These are phyloP conservation scores for Vinca minor DNA, from an alignment of 257 asterid species.

Conservation along the genomic window DNA sequence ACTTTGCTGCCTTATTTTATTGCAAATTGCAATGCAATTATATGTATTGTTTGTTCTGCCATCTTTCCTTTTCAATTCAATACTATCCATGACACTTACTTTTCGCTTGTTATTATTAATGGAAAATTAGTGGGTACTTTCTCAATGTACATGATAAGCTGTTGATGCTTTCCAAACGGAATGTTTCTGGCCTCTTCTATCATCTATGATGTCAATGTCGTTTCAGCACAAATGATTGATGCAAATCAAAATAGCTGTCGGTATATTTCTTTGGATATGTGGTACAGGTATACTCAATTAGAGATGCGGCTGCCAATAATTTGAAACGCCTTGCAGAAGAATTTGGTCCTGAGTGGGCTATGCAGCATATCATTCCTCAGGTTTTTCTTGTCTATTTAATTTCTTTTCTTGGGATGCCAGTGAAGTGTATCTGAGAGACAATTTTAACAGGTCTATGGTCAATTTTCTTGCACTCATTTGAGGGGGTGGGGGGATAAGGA, in stretches of 20 bases:
- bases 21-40: not conserved
- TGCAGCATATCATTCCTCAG: slow-evolving; percentile 65
- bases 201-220: not conserved
- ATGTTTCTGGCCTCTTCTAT: not conserved
- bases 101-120: not conserved
- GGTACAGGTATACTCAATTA: slow-evolving; percentile 43
- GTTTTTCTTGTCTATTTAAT: slow-evolving; percentile 17
- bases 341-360: slow-evolving; percentile 59
- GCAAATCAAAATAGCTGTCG: not conserved
- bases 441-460: not conserved
- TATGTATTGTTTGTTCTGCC: not conserved
- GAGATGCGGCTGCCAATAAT: slow-evolving; percentile 59
- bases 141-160: not conserved
- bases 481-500: not conserved
- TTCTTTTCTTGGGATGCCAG: not conserved
- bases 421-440: not conserved
- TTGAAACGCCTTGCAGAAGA: slow-evolving; percentile 51
- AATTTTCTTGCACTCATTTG: not conserved
- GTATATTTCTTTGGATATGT: slow-evolving; percentile 7
- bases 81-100: not conserved
- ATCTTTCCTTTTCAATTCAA: not conserved
- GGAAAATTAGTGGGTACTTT: not conserved
- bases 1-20: not conserved
- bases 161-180: too few relatives aligned
- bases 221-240: not conserved